Evolutionary conservation across 2,329 filamentous ascomycete species (phyloP), one percentile per base, ranked within the genome.

Genomic region (Colletotrichum gigasporum): DNA sequence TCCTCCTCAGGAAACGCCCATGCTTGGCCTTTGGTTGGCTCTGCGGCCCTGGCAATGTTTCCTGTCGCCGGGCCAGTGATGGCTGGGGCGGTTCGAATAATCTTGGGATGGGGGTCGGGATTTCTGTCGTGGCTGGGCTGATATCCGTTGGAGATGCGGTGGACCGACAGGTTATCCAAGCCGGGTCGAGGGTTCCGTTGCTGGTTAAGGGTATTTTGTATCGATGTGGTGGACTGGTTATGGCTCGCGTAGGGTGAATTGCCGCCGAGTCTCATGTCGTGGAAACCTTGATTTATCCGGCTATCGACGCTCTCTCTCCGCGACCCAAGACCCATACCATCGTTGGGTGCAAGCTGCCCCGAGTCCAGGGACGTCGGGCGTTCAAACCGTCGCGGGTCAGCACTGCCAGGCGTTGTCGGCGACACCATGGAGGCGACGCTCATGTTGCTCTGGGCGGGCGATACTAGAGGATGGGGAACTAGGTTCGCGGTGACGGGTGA

Each of bases 1-100:
- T 91, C 88, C 59, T 91, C 88, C 72, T 93, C 91, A 1, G 92
- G 91, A 70, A 94, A 94, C 69, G 92, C 92, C 91, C 92, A 95
- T 4, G 92, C 90, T 74, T 91, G 91, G 73, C 92, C 92, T 75
- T 93, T 93, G 10, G 91, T 94, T 5, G 92, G 91, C 74, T 93
- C 90, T 28, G 91, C 89, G 37, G 92, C 92, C 69, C 82, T 89
- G 72, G 87, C 90, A 79, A 84, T 92, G 72, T 80, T 87, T 77
- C 83, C 86, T 55, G 80, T 89, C 68, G 83, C 90, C 67, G 82
- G 91, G 69, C 91, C 91, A 24, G 90, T 92, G 70, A 95, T 95
- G 8, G 91, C 87, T 5, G 92, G 92, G 3, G 92, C 92, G 2
- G 89, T 90, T 68, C 90, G 85, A 54, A 86, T 81, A 8, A 83